A percentile compares a stretch with the other conserved stretches of the same genome.
Conservation (phyloP, 2,329 filamentous ascomycete species). For the Diaporthe capsici region DNA sequence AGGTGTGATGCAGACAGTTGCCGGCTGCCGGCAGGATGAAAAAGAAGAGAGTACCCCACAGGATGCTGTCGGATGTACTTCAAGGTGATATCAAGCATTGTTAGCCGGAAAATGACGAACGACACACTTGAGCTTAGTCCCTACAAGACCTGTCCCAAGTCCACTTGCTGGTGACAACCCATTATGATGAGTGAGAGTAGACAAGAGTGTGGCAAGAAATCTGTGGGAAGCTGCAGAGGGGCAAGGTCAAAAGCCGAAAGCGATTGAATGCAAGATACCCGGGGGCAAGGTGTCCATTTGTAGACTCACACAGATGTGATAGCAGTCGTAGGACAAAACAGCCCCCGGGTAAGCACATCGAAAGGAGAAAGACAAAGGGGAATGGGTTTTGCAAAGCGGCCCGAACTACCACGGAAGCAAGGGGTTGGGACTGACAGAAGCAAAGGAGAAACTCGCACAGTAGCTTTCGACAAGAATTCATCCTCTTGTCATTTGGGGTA, state of each 20-base stretch:
- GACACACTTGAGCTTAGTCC: background rate
- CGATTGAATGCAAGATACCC: no score
- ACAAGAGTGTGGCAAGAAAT: background rate
- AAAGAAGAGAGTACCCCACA: background rate
- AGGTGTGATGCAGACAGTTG: background rate
- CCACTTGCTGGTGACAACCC: background rate
- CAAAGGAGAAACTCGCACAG: background rate
- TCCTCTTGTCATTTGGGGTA: conserved; percentile 34
- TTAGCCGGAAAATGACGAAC: no score
- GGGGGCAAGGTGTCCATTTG: background rate
- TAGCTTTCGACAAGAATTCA: background rate
- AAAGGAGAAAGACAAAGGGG: background rate
- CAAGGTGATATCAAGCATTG: background rate
- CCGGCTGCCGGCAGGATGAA: background rate
- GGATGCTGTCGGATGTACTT: background rate
- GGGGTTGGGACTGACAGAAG: background rate
- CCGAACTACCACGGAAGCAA: background rate
- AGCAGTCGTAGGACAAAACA: background rate
- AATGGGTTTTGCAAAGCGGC: background rate
- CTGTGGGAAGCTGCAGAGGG: background rate
- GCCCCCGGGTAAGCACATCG: background rate
- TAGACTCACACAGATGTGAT: background rate
- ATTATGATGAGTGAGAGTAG: background rate
- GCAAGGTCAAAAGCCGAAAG: background rate
- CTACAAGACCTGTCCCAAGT: background rate